phyloP scores from a whole-genome alignment of 2,329 filamentous ascomycete genomes.

The Penicillium brevicompactum region DNA sequence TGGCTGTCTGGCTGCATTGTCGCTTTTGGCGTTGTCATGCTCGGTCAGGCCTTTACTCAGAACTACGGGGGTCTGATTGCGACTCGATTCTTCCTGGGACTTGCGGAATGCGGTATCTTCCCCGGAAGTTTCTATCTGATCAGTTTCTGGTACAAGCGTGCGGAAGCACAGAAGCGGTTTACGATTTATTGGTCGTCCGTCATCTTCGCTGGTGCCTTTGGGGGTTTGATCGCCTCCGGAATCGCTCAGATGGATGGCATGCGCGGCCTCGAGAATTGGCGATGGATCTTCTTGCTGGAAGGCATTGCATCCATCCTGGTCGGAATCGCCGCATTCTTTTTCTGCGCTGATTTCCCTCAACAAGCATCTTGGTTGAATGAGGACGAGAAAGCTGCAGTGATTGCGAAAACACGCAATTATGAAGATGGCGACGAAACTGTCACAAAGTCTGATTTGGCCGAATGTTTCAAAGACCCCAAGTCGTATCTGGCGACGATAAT shows the following conservation, averaged over 20 bases:
- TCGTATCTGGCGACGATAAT: background rate
- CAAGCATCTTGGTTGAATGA: slow-evolving; percentile 24
- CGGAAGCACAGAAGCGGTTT: slow-evolving; percentile 31
- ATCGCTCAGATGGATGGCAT: slow-evolving; percentile 32
- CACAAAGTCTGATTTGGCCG: background rate
- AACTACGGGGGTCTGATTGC: slow-evolving; percentile 31
- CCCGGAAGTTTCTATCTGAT: slow-evolving; percentile 40
- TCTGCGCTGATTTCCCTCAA: slow-evolving; percentile 25
- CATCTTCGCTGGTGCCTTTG: slow-evolving; percentile 28
- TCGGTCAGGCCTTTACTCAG: slow-evolving; percentile 29
- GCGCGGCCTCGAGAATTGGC: slow-evolving; percentile 28
- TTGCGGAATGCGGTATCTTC: slow-evolving; percentile 36
- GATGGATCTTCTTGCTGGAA: slow-evolving; percentile 37
- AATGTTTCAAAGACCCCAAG: background rate
- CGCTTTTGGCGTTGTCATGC: slow-evolving; percentile 27
- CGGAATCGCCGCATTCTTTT: slow-evolving; percentile 24
- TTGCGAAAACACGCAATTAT: slow-evolving; percentile 17
- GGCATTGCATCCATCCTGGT: slow-evolving; percentile 28
- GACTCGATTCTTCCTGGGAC: slow-evolving; percentile 32
- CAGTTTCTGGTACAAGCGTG: slow-evolving; percentile 38
- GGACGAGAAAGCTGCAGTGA: slow-evolving; percentile 22
- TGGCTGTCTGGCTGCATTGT: slow-evolving; percentile 42
- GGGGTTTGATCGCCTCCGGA: slow-evolving; percentile 30
- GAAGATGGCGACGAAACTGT: background rate
- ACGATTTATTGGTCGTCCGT: slow-evolving; percentile 27